Percentiles rank a stretch among this genome's conserved stretches.
Evolutionary conservation across 1,284 basidiomycete genomes (phyloP).

Genomic region (Rhodotorula sp.): DNA sequence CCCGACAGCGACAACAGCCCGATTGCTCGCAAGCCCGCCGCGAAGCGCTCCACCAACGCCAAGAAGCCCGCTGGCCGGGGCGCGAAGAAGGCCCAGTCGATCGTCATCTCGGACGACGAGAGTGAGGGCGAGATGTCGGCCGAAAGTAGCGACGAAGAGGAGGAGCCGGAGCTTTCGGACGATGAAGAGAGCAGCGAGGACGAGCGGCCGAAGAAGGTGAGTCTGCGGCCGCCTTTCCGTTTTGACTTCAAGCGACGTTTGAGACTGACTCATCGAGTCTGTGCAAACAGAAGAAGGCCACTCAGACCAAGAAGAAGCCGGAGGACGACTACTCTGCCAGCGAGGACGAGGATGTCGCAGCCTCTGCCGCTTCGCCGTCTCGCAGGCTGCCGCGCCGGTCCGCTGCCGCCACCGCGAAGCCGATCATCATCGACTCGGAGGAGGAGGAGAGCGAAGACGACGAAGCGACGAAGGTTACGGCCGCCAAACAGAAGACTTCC

Average conservation of each 20-base stretch:
- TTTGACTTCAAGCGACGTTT: accelerated
- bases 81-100: background rate
- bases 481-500: background rate
- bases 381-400: conserved; percentile 4
- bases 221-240: too few relatives aligned
- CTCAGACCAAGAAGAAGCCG: background rate
- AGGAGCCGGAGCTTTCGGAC: conserved; percentile 3
- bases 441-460: conserved; percentile 1
- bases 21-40: background rate
- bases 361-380: background rate
- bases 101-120: background rate
- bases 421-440: conserved; percentile 1
- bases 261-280: background rate
- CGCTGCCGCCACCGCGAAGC: background rate
- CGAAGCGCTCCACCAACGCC: background rate
- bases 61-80: conserved; percentile 1
- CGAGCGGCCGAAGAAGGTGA: background rate
- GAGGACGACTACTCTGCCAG: conserved; percentile 10
- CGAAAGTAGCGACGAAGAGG: conserved; percentile 1
- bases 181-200: background rate
- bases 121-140: background rate
- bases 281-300: background rate
- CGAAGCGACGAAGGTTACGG: background rate
- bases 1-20: background rate
- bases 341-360: background rate